Evolutionary conservation across 2,329 filamentous ascomycete genomes (phyloP).

Genomic region (Rutstroemia sp.): DNA sequence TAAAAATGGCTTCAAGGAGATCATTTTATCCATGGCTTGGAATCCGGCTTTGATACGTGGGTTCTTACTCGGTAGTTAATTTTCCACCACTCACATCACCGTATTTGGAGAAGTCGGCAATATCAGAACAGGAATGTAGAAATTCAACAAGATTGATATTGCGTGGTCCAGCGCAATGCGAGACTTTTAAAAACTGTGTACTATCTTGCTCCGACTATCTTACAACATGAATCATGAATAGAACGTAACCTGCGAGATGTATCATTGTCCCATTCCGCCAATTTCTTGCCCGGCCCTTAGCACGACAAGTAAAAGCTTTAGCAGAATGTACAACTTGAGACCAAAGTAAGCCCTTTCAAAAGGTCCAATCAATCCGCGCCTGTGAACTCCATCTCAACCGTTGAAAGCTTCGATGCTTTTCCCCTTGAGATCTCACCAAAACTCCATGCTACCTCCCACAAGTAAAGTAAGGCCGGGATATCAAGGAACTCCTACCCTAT

Average conservation of each 20-base stretch:
- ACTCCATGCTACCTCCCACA: not conserved
- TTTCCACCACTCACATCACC: conserved; percentile 6
- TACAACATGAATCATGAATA: conserved; percentile 2
- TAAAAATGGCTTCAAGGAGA: not conserved
- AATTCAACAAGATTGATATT: not conserved
- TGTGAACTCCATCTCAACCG: conserved; percentile 3
- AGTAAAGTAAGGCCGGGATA: not conserved
- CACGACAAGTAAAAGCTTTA: not conserved
- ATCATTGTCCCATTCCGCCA: not conserved
- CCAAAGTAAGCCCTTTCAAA: not conserved
- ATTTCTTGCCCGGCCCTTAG: not conserved
- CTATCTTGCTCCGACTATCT: not conserved
- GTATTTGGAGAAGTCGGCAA: not conserved
- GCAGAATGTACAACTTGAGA: not conserved
- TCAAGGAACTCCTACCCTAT: conserved; percentile 7
- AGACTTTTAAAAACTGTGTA: not conserved
- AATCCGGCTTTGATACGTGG: conserved; percentile 1
- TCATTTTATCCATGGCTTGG: not conserved
- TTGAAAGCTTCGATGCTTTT: not conserved
- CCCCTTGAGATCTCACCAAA: not conserved
- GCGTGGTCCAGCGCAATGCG: not conserved
- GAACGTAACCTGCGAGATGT: not conserved
- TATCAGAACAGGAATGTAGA: not conserved
- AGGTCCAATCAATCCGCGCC: not conserved
- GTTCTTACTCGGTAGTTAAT: not conserved